phyloP scores from a whole-genome alignment of 2,329 filamentous ascomycete genomes.

The Aspergillus sclerotialis region DNA sequence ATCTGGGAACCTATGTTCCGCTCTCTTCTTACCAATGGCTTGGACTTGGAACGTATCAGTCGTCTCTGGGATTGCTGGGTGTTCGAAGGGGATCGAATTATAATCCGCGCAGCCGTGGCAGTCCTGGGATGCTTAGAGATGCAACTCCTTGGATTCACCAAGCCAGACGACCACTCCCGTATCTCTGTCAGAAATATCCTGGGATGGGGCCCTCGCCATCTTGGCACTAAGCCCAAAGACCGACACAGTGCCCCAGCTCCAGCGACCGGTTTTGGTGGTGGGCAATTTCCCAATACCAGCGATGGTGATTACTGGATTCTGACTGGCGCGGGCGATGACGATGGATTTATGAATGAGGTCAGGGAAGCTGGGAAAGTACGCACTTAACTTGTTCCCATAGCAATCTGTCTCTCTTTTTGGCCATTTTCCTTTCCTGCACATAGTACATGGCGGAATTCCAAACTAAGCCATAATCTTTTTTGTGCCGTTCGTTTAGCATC shows the following conservation, averaged over 20 bases:
- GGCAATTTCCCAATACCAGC: constrained; percentile 27
- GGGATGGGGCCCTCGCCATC: constrained; percentile 29
- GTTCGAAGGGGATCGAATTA: constrained; percentile 51
- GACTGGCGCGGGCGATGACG: constrained; percentile 30
- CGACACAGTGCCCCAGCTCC: constrained; percentile 29
- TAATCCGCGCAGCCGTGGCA: constrained; percentile 40
- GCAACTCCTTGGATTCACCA: constrained; percentile 34
- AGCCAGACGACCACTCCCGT: constrained; percentile 31
- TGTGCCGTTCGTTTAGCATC: too few relatives aligned
- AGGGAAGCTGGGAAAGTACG: constrained; percentile 37
- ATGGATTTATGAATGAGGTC: constrained; percentile 37
- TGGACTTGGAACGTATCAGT: constrained; percentile 47
- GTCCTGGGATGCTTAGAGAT: constrained; percentile 36
- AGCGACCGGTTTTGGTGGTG: constrained; percentile 28
- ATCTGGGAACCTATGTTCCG: constrained; percentile 49
- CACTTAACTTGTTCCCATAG: constrained; percentile 6
- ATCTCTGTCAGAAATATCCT: constrained; percentile 25
- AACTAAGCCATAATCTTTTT: too few relatives aligned
- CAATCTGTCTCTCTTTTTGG: neutral
- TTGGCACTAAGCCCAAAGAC: constrained; percentile 25
- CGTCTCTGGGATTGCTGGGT: constrained; percentile 57
- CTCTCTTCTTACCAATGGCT: constrained; percentile 45
- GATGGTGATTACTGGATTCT: constrained; percentile 38
- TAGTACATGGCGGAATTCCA: too few relatives aligned
- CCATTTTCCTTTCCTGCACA: neutral